Evolutionary conservation across 345 rosid species (phyloP).

Genomic region (Turnera subulata): DNA sequence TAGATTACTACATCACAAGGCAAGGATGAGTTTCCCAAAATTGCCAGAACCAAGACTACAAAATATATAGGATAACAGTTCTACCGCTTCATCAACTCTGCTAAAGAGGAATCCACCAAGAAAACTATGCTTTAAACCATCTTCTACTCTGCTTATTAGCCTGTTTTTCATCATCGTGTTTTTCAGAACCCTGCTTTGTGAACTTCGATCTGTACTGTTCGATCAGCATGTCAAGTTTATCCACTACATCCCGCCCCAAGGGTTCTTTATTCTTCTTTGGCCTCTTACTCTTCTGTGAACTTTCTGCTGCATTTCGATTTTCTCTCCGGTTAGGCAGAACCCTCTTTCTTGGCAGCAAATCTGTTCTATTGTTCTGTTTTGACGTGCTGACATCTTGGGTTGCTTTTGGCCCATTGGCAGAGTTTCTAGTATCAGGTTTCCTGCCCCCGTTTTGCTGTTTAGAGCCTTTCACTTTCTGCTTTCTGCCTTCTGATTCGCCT

Average conservation of each 20-base stretch:
- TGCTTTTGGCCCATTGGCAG: conserved; percentile 20
- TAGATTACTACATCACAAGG: too few relatives aligned
- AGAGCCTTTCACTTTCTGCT: conserved; percentile 16
- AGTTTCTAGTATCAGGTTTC: conserved; percentile 18
- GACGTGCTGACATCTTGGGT: conserved; percentile 6
- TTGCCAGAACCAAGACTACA: too few relatives aligned
- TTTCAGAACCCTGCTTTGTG: conserved; percentile 45
- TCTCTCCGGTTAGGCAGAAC: conserved; percentile 29
- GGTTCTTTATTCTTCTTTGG: conserved; percentile 45
- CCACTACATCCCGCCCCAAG: conserved; percentile 42
- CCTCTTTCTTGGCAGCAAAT: conserved; percentile 33
- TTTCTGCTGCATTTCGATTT: conserved; percentile 23
- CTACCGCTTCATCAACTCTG: too few relatives aligned
- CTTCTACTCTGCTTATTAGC: conserved; percentile 45
- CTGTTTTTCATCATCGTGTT: conserved; percentile 37
- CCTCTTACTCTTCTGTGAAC: conserved; percentile 31
- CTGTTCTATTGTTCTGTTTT: conserved; percentile 21
- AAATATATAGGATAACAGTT: too few relatives aligned
- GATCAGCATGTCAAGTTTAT: conserved; percentile 65
- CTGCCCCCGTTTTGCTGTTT: conserved; percentile 22
- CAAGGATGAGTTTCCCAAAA: too few relatives aligned
- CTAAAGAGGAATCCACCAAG: not conserved
- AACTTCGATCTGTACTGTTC: conserved; percentile 67
- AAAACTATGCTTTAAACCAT: conserved; percentile 53
- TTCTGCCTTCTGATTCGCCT: conserved; percentile 17